Evolutionary conservation across 2,329 filamentous ascomycete species (phyloP), one percentile per base, ranked within the genome.

Genomic region (Paramyrothecium sp.): DNA sequence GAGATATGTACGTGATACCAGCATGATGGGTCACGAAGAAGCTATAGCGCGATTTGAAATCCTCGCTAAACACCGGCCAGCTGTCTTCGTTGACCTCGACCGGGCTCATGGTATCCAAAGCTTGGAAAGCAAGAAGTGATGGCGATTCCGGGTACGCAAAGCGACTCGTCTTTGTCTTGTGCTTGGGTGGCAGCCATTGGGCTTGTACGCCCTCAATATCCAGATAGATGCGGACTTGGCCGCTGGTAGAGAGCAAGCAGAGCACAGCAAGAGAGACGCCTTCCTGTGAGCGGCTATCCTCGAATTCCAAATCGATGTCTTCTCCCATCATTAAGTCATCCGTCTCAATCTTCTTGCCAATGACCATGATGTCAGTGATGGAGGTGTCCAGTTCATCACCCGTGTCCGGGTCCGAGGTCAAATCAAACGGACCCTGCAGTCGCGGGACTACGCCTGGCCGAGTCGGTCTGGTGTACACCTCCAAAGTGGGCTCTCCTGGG

Each of bases 31-130:
- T 88, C 54, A 89, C 75, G 60, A 82, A 88, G 63, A 89, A 86
- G 16, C 77, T 81, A 68, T 89, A 89, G 34, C 85, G 79, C 4
- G 85, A 88, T 46, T 79, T 82, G 55, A 82, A 80, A 61, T 89
- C 86, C 7, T 76, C 67, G 62, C 83, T 87, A 63, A 89, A 87
- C 44, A 86, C 78, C 7, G 86, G 86, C 86, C 86, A 89, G 61
- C 78, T 78, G 48, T 81, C 81, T 44, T 82, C 77, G 57, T 72
- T 80, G 49, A 84, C 76, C 67, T 89, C 86, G 7, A 77, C 71
- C 0, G 78, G 74, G 54, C 74, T 79, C 66, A 86, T 78, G 3
- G 83, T 85, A 61, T 88, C 86, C 54, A 89, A 77, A 30, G 83
- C 83, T 63, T 89, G 84, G 66, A 88, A 87, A 0, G 83, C 83